Conservation (phyloP, 148 eudicot species). For the Rhododendron ovatum region DNA sequence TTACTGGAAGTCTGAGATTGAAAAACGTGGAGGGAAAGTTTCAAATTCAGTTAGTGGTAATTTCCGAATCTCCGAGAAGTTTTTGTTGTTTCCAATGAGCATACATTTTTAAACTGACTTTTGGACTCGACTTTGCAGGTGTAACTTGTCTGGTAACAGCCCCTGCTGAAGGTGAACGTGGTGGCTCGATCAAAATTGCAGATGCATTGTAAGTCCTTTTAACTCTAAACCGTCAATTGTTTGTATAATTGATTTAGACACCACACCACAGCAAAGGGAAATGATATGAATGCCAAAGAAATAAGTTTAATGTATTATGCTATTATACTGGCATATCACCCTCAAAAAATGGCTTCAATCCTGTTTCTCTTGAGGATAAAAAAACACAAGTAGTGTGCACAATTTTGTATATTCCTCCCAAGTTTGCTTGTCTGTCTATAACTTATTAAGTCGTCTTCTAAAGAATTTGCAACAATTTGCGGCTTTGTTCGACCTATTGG, state of each 20-base stretch:
- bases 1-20: conserved; percentile 64
- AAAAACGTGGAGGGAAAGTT: conserved; percentile 73
- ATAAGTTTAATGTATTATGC: neutral
- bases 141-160: conserved; percentile 60
- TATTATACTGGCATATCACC: neutral
- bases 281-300: neutral
- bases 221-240: neutral
- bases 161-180: conserved; percentile 64
- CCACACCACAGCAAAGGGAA: neutral
- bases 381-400: neutral
- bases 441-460: neutral
- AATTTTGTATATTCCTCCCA: neutral
- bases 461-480: neutral
- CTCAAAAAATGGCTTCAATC: neutral
- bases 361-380: neutral
- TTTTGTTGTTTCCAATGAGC: neutral
- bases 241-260: neutral
- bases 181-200: conserved; percentile 73
- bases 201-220: conserved; percentile 61
- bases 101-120: neutral
- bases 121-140: conserved; percentile 28
- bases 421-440: neutral
- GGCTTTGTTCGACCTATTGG: neutral
- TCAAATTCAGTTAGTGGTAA: conserved; percentile 67
- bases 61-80: neutral